Conservation (phyloP, 345 rosid species). For the Lepidium aucheri region DNA sequence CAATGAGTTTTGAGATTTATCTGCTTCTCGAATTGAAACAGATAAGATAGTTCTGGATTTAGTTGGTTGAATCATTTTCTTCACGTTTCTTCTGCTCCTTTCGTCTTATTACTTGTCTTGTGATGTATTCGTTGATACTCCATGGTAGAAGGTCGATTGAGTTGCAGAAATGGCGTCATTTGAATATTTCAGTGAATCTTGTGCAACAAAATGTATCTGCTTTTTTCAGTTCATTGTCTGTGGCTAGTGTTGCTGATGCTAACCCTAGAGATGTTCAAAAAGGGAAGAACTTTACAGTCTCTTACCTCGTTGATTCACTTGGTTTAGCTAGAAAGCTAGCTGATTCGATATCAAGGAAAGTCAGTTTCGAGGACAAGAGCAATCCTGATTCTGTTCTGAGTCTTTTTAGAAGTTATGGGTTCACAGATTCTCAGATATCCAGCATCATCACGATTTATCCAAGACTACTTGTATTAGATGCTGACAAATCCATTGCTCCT, state of each 20-base stretch:
- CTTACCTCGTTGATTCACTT: conserved; percentile 17
- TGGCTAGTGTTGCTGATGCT: background rate
- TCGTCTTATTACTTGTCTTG: no score
- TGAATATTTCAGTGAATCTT: background rate
- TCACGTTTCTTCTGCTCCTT: no score
- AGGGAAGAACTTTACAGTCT: background rate
- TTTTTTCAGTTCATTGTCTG: background rate
- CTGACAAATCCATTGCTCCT: conserved; percentile 9
- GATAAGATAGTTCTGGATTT: no score
- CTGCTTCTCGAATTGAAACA: no score
- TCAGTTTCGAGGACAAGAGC: background rate
- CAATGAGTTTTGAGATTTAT: no score
- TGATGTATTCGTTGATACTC: background rate
- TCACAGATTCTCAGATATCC: conserved; percentile 22
- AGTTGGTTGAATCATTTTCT: no score
- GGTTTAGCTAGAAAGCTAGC: conserved; percentile 12
- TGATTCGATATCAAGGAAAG: background rate
- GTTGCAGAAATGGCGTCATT: background rate
- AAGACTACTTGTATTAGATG: background rate
- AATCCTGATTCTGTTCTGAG: background rate
- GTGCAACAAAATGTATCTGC: background rate
- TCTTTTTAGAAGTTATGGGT: conserved; percentile 6
- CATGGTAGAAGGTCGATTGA: background rate
- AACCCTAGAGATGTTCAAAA: background rate
- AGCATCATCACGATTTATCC: background rate